Base-by-base conservation (phyloP, 2,329 filamentous ascomycete species). In the Aspergillus sp. region DNA sequence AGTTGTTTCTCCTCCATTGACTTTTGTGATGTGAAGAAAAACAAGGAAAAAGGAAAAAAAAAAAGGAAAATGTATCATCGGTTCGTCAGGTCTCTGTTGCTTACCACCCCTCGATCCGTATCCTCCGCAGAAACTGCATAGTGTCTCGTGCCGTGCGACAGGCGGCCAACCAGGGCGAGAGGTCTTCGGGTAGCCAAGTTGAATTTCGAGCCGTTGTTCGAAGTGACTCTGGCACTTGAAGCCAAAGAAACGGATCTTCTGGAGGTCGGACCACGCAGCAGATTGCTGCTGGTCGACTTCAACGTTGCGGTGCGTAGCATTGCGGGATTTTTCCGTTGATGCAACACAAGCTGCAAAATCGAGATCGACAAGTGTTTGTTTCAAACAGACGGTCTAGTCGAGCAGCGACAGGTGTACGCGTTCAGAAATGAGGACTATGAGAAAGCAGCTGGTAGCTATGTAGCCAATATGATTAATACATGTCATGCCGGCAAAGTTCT, bases 91-190 rank as follows among this genome's bases (percentile, higher is more conserved):
- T 37, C 37, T 37, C 32, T 52, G 20, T 37, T 38, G 52, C 72
- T 61, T 66, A 76, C 73, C 54, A 80, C 76, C 49, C 75, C 74
- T 56, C 72, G 71, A 54, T 66, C 64, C 32, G 67, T 71, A 26
- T 75, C 72, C 56, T 75, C 71, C 4, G 70, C 69, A 36, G 74
- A 61, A 42, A 71, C 58, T 33, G 75, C 75, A 71, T 80, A 80
- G 39, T 55, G 55, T 44, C 75, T 68, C 44, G 60, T 64, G 41
- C 59, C 53, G 36, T 50, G 53, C 44, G 48, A 53, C 35, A 48
- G 43, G 25, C 51, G 52, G 37, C 57, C 53, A 39, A 63, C 49
- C 30, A 67, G 40, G 34, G 64, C 61, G 31, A 68, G 49, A 44
- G 63, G 61, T 39, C 61, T 61, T 37, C 62, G 53, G 27, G 55